Percentiles rank a stretch among this genome's conserved stretches.
phyloP scores from a whole-genome alignment of 768 basidiomycete genomes.

The Agrocybe praecox region DNA sequence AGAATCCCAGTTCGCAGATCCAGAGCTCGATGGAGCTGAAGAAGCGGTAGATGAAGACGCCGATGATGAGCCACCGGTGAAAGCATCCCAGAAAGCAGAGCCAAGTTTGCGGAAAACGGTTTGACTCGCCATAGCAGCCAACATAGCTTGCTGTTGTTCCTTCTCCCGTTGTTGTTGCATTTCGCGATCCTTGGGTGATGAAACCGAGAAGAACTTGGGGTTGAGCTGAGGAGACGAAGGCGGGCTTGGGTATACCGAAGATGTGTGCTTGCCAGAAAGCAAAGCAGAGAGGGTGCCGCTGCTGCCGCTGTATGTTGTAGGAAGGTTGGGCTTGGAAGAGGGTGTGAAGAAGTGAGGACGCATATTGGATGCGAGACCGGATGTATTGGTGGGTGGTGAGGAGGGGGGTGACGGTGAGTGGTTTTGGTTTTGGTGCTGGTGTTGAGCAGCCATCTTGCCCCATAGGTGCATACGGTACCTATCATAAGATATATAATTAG shows the following conservation, averaged over 20 bases:
- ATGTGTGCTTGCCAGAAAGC: slow-evolving; percentile 51
- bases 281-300: slow-evolving; percentile 29
- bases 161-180: slow-evolving; percentile 18
- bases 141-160: slow-evolving; percentile 44
- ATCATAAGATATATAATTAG: slow-evolving; percentile 11
- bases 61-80: slow-evolving; percentile 51
- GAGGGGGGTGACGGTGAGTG: slow-evolving; percentile 29
- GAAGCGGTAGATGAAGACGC: slow-evolving; percentile 25
- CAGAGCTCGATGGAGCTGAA: slow-evolving; percentile 8
- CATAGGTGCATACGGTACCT: slow-evolving; percentile 90
- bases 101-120: slow-evolving; percentile 74
- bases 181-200: slow-evolving; percentile 8
- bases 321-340: slow-evolving; percentile 16
- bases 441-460: slow-evolving; percentile 87
- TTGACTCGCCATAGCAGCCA: slow-evolving; percentile 78
- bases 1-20: slow-evolving; percentile 47
- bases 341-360: slow-evolving; percentile 38
- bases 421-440: slow-evolving; percentile 40
- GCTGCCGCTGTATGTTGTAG: slow-evolving; percentile 6
- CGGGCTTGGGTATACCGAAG: slow-evolving; percentile 41
- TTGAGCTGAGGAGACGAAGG: slow-evolving; percentile 42
- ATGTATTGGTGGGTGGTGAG: slow-evolving; percentile 20
- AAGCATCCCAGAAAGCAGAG: slow-evolving; percentile 87
- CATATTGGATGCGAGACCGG: slow-evolving; percentile 43
- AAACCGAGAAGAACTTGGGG: slow-evolving; percentile 24